Base-by-base conservation (phyloP, 306 rosid genomes). In the Prunus mume region DNA sequence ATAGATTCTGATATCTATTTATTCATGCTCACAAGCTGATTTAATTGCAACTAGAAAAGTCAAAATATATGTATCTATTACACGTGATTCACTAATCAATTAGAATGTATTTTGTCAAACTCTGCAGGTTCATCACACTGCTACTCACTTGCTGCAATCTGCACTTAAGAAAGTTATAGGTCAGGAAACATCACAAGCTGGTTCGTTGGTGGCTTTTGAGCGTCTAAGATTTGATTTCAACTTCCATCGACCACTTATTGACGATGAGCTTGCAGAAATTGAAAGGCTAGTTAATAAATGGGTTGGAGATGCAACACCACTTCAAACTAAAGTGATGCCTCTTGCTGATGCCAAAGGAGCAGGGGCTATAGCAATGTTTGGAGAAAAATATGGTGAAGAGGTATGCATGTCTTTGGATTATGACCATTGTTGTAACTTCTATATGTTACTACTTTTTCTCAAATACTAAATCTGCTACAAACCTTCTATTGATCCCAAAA, bases 341-440 rank as follows among this genome's bases (percentile, higher is more conserved):
- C 90, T 95, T 76, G 81, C 57, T 77, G 93, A 92, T 47, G 98
- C 97, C 77, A 95, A 95, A 80, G 83, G 84, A 10, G 96, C 92
- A 11, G 98, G 98, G 68, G 98, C 97, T 75, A 90, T 90, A 78
- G 96, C 98, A 65, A 95, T 92, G 98, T 90, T 92, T 85, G 98
- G 97, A 38, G 98, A 95, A 84, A 95, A 89, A 82, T 92, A 95
- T 67, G 97, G 97, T 46, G 97, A 92, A 81, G 85, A 90, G 98
- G 98, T 95, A 73, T 76, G 79, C 74, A 73, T 83, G 62, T 57
- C 78, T 55, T 55, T 67, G 9, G 12, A 64, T 62, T 76, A 34
- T 24, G 22, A 28, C 19, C 46, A 74, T 20, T 27, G 19, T 30
- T 45, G 32, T 58, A 17, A 56, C 27, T 56, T n/a, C 4, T 10